phyloP scores from a whole-genome alignment of 2,329 filamentous ascomycete genomes.

The Sphaerulina vaccinii region DNA sequence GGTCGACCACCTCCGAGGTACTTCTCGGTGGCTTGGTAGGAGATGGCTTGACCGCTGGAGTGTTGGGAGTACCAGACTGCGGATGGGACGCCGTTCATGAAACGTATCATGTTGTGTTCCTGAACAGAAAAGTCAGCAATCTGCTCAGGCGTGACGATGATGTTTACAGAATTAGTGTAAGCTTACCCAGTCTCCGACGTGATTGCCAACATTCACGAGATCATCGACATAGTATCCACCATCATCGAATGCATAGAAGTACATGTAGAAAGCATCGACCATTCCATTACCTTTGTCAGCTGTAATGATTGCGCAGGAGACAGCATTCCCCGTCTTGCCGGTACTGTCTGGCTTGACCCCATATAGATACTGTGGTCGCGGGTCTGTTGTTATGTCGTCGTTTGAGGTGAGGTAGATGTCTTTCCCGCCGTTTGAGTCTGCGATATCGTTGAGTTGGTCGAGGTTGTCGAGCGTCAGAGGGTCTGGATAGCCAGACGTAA shows the following conservation, averaged over 20 bases:
- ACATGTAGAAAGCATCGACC: constrained; percentile 63
- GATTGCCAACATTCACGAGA: constrained; percentile 46
- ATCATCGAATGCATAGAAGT: constrained; percentile 57
- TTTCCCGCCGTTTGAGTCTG: constrained; percentile 37
- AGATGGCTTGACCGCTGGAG: constrained; percentile 61
- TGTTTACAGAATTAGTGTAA: too few relatives aligned
- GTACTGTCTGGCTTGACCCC: constrained; percentile 54
- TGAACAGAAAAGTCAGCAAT: too few relatives aligned
- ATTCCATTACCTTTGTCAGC: constrained; percentile 55
- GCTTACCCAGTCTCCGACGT: constrained; percentile 62
- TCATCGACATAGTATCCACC: constrained; percentile 44
- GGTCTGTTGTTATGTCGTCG: constrained; percentile 35
- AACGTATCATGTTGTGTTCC: constrained; percentile 68
- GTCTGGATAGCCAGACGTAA: constrained; percentile 25
- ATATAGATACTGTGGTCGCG: constrained; percentile 45
- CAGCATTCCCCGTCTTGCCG: constrained; percentile 53
- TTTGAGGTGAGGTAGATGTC: constrained; percentile 48
- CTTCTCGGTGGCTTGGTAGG: constrained; percentile 57
- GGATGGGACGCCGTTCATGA: constrained; percentile 55
- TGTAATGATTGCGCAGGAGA: constrained; percentile 56
- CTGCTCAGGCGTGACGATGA: too few relatives aligned
- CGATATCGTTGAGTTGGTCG: constrained; percentile 42
- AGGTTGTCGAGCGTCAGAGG: constrained; percentile 46
- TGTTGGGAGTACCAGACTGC: constrained; percentile 65
- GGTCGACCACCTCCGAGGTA: constrained; percentile 44